These are phyloP conservation scores for Talinum fruticosum DNA, from an alignment of 148 eudicot species.

Conservation along the genomic window DNA sequence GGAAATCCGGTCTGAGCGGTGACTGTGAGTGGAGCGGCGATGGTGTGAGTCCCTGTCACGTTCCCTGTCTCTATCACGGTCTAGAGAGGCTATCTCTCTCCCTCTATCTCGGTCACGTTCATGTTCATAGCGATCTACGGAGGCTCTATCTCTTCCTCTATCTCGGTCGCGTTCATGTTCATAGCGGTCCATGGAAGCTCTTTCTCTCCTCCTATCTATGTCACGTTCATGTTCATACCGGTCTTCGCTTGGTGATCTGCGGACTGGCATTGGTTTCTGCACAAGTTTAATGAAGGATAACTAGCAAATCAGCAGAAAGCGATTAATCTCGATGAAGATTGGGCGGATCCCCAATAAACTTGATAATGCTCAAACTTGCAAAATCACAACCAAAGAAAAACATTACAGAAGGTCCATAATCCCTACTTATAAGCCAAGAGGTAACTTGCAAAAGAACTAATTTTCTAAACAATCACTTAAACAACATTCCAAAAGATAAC, in stretches of 20 bases:
- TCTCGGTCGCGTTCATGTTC: slow-evolving; percentile 23
- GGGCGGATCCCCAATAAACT: too few relatives aligned
- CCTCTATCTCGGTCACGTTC: slow-evolving; percentile 12
- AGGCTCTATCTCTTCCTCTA: not conserved
- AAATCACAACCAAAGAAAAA: too few relatives aligned
- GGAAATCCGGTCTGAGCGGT: slow-evolving; percentile 38
- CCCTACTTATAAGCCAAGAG: too few relatives aligned
- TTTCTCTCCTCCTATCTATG: slow-evolving; percentile 8
- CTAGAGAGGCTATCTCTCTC: slow-evolving; percentile 5
- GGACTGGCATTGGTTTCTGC: slow-evolving; percentile 45
- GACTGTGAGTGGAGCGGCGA: slow-evolving; percentile 30
- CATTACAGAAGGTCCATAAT: too few relatives aligned
- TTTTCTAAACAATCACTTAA: too few relatives aligned
- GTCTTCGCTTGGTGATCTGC: slow-evolving; percentile 29
- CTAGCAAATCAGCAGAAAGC: not conserved
- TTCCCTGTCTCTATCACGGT: not conserved
- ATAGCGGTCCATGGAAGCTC: slow-evolving; percentile 21
- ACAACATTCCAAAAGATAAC: too few relatives aligned
- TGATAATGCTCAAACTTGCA: too few relatives aligned
- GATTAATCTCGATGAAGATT: too few relatives aligned
- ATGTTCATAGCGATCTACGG: slow-evolving; percentile 13
- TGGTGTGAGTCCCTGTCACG: slow-evolving; percentile 36
- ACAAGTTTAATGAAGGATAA: not conserved
- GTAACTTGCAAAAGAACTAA: too few relatives aligned
- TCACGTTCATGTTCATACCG: slow-evolving; percentile 11